Evolutionary conservation across 352 stramenopile species (phyloP).

Genomic region (Phytophthora pini): DNA sequence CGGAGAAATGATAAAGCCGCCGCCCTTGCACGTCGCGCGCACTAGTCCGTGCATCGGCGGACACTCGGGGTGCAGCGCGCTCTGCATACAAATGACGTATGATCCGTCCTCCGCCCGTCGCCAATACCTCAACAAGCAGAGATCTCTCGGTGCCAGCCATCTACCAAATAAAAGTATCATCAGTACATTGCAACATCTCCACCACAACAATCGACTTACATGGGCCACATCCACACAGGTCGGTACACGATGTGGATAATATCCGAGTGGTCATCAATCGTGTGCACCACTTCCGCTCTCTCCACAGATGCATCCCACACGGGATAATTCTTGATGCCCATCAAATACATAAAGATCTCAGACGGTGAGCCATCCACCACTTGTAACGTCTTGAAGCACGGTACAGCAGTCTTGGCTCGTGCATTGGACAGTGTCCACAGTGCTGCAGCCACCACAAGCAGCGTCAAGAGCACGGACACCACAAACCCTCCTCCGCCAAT

Average conservation of each 20-base stretch:
- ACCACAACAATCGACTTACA: constrained; percentile 42
- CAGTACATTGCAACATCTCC: not conserved
- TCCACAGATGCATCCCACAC: constrained; percentile 78
- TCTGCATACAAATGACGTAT: constrained; percentile 83
- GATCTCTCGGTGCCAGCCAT: constrained; percentile 70
- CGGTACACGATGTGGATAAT: constrained; percentile 81
- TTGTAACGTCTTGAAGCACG: constrained; percentile 74
- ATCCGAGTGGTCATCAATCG: constrained; percentile 81
- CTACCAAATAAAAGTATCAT: constrained; percentile 30
- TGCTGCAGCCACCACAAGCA: constrained; percentile 49
- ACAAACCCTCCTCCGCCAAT: constrained; percentile 70
- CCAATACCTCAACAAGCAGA: constrained; percentile 81
- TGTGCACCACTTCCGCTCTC: constrained; percentile 68
- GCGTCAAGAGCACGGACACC: constrained; percentile 55
- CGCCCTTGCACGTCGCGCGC: constrained; percentile 66
- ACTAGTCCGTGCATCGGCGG: constrained; percentile 65
- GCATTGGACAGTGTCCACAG: constrained; percentile 65
- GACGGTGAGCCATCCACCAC: constrained; percentile 68
- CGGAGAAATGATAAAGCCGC: constrained; percentile 69
- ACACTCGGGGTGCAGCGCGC: constrained; percentile 75
- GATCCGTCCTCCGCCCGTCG: constrained; percentile 71
- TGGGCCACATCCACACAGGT: constrained; percentile 80
- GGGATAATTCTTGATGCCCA: constrained; percentile 74
- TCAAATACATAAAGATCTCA: constrained; percentile 80
- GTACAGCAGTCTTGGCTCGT: constrained; percentile 48